Conservation (phyloP, 345 rosid species). For the Lagerstroemia speciosa region DNA sequence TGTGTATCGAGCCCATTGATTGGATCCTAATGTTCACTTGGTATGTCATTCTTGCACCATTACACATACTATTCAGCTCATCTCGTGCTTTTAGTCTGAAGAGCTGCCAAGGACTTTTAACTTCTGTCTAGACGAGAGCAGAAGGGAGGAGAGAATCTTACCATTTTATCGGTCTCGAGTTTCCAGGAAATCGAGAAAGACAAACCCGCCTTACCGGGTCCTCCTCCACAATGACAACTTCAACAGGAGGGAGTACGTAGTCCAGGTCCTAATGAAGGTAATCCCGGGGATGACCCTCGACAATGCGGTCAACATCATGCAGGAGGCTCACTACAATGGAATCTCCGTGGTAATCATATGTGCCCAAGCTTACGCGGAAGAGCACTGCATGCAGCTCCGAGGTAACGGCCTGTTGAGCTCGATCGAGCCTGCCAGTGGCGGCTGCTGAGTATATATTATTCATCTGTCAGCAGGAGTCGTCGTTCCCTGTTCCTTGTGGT, state of each 20-base stretch:
- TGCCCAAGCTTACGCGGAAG: constrained; percentile 87
- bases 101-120: not conserved
- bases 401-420: constrained; percentile 94
- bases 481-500: not conserved
- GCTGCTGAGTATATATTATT: constrained; percentile 37
- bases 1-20: not conserved
- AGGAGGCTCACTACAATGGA: constrained; percentile 92
- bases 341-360: constrained; percentile 83
- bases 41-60: not conserved
- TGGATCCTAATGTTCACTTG: not conserved
- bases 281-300: constrained; percentile 93
- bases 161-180: not conserved
- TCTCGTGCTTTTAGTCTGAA: not conserved
- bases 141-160: not conserved
- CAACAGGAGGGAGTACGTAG: constrained; percentile 87
- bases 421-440: constrained; percentile 85
- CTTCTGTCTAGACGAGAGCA: not conserved
- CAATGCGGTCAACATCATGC: constrained; percentile 92
- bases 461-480: not conserved
- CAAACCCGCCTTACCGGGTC: constrained; percentile 73
- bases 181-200: constrained; percentile 73
- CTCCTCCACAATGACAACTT: constrained; percentile 84
- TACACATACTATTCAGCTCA: not conserved
- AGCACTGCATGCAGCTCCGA: constrained; percentile 89
- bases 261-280: constrained; percentile 92